These are phyloP conservation scores for Fonsecaea multimorphosa DNA, from an alignment of 2,329 filamentous ascomycete genomes.

Conservation along the genomic window DNA sequence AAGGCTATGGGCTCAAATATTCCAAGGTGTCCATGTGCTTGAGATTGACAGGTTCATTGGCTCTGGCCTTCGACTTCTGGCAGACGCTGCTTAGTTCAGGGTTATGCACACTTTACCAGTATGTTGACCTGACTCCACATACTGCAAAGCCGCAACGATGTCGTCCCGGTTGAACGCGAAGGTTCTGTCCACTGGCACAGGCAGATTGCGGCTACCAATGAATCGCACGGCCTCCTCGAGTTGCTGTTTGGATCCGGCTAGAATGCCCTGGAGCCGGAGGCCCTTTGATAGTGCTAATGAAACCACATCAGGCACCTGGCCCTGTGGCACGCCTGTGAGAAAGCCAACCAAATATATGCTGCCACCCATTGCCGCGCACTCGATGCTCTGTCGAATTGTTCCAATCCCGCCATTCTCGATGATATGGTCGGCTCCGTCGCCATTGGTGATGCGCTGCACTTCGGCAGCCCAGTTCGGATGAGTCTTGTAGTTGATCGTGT, in stretches of 20 bases:
- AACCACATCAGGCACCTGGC: conserved; percentile 66
- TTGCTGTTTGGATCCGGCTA: conserved; percentile 67
- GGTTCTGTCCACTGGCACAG: conserved; percentile 48
- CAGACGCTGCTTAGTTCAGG: conserved; percentile 15
- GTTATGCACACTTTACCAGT: conserved; percentile 50
- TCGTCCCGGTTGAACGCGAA: conserved; percentile 50
- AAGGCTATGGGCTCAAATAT: conserved; percentile 39
- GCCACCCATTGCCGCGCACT: conserved; percentile 54
- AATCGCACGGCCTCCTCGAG: conserved; percentile 52
- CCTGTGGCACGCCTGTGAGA: conserved; percentile 52
- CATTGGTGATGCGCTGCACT: conserved; percentile 52
- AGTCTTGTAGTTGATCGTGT: conserved; percentile 58
- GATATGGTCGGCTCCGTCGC: conserved; percentile 53
- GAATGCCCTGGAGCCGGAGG: conserved; percentile 62
- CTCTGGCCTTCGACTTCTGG: conserved; percentile 19
- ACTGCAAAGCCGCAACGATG: conserved; percentile 47
- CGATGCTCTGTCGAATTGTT: conserved; percentile 55
- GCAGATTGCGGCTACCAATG: conserved; percentile 49
- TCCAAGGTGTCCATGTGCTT: conserved; percentile 32
- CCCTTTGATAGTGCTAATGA: conserved; percentile 59
- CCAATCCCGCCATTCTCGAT: conserved; percentile 51
- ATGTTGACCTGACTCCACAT: conserved; percentile 52
- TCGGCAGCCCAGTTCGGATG: conserved; percentile 54
- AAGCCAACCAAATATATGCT: conserved; percentile 44
- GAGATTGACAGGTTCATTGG: conserved; percentile 26